A percentile compares a stretch with the other conserved stretches of the same genome.
phyloP scores from a whole-genome alignment of 306 rosid genomes.

The Castanospermum australe region DNA sequence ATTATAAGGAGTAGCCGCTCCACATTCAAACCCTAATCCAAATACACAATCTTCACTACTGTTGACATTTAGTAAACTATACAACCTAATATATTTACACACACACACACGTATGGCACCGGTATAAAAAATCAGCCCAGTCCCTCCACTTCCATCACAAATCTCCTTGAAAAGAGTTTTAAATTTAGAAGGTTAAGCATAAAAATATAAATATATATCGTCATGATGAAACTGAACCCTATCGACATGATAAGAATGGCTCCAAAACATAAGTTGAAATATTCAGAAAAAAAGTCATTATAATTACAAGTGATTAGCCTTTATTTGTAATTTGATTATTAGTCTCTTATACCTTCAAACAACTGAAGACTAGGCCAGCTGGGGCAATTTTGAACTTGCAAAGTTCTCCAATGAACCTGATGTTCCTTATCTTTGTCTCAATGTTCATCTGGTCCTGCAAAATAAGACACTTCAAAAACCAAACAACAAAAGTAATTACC shows the following conservation, averaged over 20 bases:
- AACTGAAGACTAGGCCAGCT: slow-evolving; percentile 85
- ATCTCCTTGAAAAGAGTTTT: no score
- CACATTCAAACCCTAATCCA: no score
- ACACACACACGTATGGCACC: no score
- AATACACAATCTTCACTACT: no score
- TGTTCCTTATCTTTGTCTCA: slow-evolving; percentile 95
- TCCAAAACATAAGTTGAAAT: slow-evolving; percentile 6
- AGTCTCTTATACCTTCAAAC: slow-evolving; percentile 81
- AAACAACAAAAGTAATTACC: slow-evolving; percentile 19
- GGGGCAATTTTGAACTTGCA: slow-evolving; percentile 95
- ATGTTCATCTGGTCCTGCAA: slow-evolving; percentile 99
- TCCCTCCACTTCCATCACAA: no score
- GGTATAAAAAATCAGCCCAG: no score
- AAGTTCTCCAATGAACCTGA: slow-evolving; percentile 97
- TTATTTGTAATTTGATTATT: slow-evolving; percentile 8
- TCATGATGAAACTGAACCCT: slow-evolving; percentile 18
- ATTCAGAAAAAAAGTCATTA: slow-evolving; percentile 3
- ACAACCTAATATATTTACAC: no score
- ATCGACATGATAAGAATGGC: not conserved
- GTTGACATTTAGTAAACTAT: no score
- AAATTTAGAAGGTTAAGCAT: slow-evolving; percentile 6
- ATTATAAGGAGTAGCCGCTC: no score
- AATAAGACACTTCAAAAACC: slow-evolving; percentile 30
- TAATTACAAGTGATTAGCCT: not conserved
- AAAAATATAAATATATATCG: not conserved